Percentiles rank a stretch among this genome's conserved stretches.
Evolutionary conservation across 2,329 filamentous ascomycete genomes (phyloP).

Genomic region (Microdochium paspali): DNA sequence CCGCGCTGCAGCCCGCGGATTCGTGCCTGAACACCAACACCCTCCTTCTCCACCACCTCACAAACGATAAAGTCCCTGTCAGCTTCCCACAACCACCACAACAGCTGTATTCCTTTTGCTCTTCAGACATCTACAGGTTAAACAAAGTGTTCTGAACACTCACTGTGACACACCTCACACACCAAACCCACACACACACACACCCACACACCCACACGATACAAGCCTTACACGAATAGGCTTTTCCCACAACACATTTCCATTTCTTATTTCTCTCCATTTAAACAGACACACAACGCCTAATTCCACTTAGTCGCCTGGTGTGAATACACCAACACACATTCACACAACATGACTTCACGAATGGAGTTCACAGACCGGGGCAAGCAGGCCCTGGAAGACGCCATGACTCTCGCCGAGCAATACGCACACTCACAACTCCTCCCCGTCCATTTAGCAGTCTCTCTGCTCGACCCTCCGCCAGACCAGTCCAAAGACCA

Average conservation of each 20-base stretch:
- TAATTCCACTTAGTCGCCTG: neutral
- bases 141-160: neutral
- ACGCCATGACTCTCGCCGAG: slow-evolving; percentile 79
- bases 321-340: slow-evolving; percentile 1
- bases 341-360: slow-evolving; percentile 49
- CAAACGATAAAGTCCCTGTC: neutral
- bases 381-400: slow-evolving; percentile 80
- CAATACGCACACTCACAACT: slow-evolving; percentile 90
- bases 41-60: neutral
- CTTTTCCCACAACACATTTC: neutral
- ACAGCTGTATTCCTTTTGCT: neutral
- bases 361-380: slow-evolving; percentile 90
- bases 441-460: slow-evolving; percentile 80
- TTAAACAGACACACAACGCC: neutral
- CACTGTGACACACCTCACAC: slow-evolving; percentile 1
- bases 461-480: slow-evolving; percentile 68
- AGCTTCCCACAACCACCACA: neutral
- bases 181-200: slow-evolving; percentile 3
- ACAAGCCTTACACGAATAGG: slow-evolving; percentile 2
- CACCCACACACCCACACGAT: slow-evolving; percentile 5
- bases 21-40: neutral
- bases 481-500: slow-evolving; percentile 73
- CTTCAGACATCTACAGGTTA: neutral
- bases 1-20: neutral
- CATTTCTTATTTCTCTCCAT: neutral